Conservation (phyloP, 441 rosid genomes). For the Bruguiera hainesii region DNA sequence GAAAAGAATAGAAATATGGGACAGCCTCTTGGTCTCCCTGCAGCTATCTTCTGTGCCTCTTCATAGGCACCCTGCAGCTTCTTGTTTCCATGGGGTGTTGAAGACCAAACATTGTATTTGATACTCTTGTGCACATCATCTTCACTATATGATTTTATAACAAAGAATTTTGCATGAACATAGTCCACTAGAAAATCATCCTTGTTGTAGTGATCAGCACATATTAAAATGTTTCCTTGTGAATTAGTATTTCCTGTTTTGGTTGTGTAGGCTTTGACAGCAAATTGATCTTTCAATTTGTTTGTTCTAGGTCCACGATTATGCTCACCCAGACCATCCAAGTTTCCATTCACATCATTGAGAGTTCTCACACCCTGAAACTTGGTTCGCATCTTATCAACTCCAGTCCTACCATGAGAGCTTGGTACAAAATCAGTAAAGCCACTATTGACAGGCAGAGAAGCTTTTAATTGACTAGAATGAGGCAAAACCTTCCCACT, state of each 20-base stretch:
- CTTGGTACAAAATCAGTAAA: conserved; percentile 44
- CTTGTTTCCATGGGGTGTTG: conserved; percentile 92
- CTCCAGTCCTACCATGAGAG: conserved; percentile 32
- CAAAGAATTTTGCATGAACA: conserved; percentile 68
- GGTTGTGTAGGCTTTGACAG: conserved; percentile 59
- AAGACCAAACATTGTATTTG: conserved; percentile 89
- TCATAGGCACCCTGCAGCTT: conserved; percentile 73
- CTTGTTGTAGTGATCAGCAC: conserved; percentile 63
- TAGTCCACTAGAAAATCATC: conserved; percentile 60
- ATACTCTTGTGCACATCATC: conserved; percentile 98
- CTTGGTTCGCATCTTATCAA: conserved; percentile 49
- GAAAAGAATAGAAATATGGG: conserved; percentile 84
- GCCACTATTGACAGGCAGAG: conserved; percentile 33
- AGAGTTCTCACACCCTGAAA: conserved; percentile 35
- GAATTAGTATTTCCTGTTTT: conserved; percentile 54
- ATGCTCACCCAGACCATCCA: conserved; percentile 50
- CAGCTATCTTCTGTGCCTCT: conserved; percentile 63
- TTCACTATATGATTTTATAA: conserved; percentile 91
- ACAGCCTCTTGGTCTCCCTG: conserved; percentile 42
- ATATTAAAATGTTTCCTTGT: conserved; percentile 55
- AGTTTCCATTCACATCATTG: conserved; percentile 33
- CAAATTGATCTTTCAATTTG: conserved; percentile 47
- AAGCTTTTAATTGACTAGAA: conserved; percentile 40
- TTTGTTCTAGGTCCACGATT: conserved; percentile 61
- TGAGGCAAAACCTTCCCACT: conserved; percentile 44